Percentiles rank a stretch among this genome's conserved stretches.
phyloP scores from a whole-genome alignment of 2,329 filamentous ascomycete species.

The Byssothecium circinans region DNA sequence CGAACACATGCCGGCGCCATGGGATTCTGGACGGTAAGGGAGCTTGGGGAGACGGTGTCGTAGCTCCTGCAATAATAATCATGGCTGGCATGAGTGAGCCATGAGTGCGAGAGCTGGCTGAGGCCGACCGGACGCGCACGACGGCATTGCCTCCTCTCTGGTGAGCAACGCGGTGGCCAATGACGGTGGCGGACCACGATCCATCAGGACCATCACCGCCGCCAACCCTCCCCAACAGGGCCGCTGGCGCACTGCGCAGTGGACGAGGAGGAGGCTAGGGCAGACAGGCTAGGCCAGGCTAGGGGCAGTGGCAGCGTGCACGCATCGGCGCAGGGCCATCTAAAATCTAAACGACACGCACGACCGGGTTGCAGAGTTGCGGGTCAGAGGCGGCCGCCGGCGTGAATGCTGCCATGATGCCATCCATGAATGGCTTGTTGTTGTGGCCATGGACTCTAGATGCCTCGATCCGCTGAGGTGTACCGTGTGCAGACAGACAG shows the following conservation, averaged over 20 bases:
- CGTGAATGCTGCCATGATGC: conserved; percentile 13
- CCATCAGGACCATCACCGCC: not conserved
- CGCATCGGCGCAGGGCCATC: conserved; percentile 9
- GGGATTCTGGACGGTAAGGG: too few relatives aligned
- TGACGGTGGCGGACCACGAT: conserved; percentile 7
- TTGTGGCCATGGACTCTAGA: too few relatives aligned
- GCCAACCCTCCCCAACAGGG: not conserved
- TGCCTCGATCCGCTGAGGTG: too few relatives aligned
- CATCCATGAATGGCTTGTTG: not conserved
- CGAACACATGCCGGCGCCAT: too few relatives aligned
- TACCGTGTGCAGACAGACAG: too few relatives aligned
- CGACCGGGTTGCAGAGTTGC: conserved; percentile 10
- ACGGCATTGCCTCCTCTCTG: conserved; percentile 1
- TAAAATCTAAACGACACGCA: conserved; percentile 11
- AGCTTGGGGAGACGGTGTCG: too few relatives aligned
- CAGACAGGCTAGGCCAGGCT: not conserved
- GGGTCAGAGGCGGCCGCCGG: conserved; percentile 24
- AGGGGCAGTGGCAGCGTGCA: not conserved
- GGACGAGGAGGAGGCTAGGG: not conserved
- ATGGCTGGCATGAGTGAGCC: too few relatives aligned
- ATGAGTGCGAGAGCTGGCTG: too few relatives aligned
- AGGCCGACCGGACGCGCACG: too few relatives aligned
- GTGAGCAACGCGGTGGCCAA: conserved; percentile 4
- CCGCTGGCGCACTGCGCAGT: not conserved
- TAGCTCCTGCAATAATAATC: too few relatives aligned